Percentiles rank a stretch among this genome's conserved stretches.
phyloP scores from a whole-genome alignment of 2,329 filamentous ascomycete genomes.

The Zelopaecilomyces penicillatus region DNA sequence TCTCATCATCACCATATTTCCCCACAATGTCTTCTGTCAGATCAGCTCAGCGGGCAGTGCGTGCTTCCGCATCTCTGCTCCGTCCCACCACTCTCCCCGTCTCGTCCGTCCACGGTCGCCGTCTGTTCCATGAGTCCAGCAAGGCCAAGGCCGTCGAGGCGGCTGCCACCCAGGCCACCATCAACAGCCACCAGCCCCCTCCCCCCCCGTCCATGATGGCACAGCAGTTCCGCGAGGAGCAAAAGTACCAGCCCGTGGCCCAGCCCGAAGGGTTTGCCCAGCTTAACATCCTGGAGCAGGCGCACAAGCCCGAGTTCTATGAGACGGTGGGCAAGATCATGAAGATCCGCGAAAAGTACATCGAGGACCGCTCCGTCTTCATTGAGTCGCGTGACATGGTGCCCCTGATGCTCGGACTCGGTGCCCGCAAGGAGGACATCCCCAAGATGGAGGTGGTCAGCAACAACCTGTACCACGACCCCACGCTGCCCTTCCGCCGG shows the following conservation, averaged over 20 bases:
- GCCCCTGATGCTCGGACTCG: constrained; percentile 15
- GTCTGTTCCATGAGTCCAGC: constrained; percentile 16
- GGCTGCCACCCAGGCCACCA: constrained; percentile 8
- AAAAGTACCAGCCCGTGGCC: constrained; percentile 2
- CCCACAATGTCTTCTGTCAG: constrained; percentile 9
- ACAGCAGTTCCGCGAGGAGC: constrained; percentile 1
- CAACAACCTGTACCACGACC: constrained; percentile 17
- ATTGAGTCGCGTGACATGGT: constrained; percentile 17
- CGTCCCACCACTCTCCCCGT: constrained; percentile 1
- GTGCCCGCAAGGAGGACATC: constrained; percentile 18
- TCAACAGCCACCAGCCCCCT: constrained; percentile 5
- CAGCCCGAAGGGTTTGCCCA: constrained; percentile 7
- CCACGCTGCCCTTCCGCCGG: constrained; percentile 20
- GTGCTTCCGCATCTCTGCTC: constrained; percentile 10
- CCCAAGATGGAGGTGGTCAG: constrained; percentile 13
- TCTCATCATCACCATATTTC: constrained; percentile 1
- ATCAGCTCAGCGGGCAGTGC: constrained; percentile 9
- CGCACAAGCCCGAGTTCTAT: constrained; percentile 17
- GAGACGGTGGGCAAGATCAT: constrained; percentile 18
- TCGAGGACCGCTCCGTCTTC: constrained; percentile 17
- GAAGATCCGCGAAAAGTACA: constrained; percentile 15
- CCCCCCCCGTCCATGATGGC: background rate
- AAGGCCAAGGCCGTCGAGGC: constrained; percentile 15
- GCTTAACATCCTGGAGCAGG: constrained; percentile 16
- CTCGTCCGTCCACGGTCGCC: constrained; percentile 2